Evolutionary conservation across 2,329 filamentous ascomycete species (phyloP), one percentile per base, ranked within the genome.

Genomic region (Cryphonectria carpinicola): DNA sequence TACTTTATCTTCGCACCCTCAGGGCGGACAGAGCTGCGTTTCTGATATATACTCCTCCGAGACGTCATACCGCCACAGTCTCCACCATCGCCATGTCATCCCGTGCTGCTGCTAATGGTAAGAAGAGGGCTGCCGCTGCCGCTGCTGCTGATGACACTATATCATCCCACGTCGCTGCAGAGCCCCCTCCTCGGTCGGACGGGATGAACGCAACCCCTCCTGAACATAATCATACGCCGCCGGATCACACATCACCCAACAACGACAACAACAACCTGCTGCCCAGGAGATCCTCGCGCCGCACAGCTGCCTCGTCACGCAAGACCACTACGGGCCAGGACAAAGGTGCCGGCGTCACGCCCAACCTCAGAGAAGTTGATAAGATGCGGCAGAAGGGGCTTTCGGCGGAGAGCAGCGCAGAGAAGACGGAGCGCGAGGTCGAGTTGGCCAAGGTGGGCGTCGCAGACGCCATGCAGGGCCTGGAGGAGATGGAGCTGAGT

Each of bases 401-500:
- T 46, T 32, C 46, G 7, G 10, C 60, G 6, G 35, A 62, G 28
- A 8, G 17, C 14, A 56, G 58, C 10, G 62, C 39, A 6, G 54
- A 43, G 14, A 17, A 28, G 5, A 13, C 49, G 13, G 62, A 66
- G 28, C 28, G 41, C 17, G 4, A 43, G 10, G 52, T 25, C 17
- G 11, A 64, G 41, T 37, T 22, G 28, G 25, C 62, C n/a, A 37
- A 70, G 8, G 75, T 79, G 13, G 78, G 76, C 1, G 79, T 85
- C 7, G 76, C 83, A 11, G 73, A 78, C 3, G 83, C 83, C 25
- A 80, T 85, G 71, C 79, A 80, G n/a, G 79, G 81, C n/a, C 78
- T 87, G 37, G 81, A 80, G 6, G 80, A 84, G 73, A 87, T 87
- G 84, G 86, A 87, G 62, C 77, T 81, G 22, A 78, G 79, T n/a